A percentile compares a stretch with the other conserved stretches of the same genome.
Evolutionary conservation across 495 filamentous ascomycete species (phyloP).

Genomic region (Bacidia rubella): DNA sequence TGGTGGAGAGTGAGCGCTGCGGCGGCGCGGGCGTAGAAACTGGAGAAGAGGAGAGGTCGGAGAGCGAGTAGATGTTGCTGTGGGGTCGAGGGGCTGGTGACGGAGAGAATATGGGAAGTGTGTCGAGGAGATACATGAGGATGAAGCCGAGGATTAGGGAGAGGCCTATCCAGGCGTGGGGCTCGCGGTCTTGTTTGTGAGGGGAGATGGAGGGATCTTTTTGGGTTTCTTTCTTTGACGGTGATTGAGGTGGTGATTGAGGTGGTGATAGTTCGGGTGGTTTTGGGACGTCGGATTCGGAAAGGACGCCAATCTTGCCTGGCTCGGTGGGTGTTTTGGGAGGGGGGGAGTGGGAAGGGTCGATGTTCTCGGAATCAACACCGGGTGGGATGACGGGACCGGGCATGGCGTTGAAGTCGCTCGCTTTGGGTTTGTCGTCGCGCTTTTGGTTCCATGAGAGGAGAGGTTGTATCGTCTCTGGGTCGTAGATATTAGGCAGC

Average conservation of each 20-base stretch:
- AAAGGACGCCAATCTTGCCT: slow-evolving; percentile 17
- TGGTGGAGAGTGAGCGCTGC: slow-evolving; percentile 51
- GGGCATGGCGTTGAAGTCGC: slow-evolving; percentile 14
- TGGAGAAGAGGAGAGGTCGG: slow-evolving; percentile 19
- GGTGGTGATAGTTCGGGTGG: neutral
- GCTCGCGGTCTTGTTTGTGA: slow-evolving; percentile 26
- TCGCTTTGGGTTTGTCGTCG: slow-evolving; percentile 10
- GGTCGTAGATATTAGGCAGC: neutral
- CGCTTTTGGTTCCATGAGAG: neutral
- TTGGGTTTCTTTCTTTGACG: neutral
- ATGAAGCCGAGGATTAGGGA: slow-evolving; percentile 82
- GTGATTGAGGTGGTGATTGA: slow-evolving; percentile 10
- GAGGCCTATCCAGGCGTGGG: slow-evolving; percentile 68
- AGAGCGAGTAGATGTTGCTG: slow-evolving; percentile 25
- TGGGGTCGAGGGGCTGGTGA: slow-evolving; percentile 30
- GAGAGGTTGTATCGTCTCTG: neutral
- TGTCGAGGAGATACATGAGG: slow-evolving; percentile 94
- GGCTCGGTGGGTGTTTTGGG: slow-evolving; percentile 18
- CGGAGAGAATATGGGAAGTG: slow-evolving; percentile 59
- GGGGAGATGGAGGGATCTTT: neutral
- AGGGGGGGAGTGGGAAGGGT: slow-evolving; percentile 3
- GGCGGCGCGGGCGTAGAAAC: slow-evolving; percentile 21
- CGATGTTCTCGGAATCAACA: slow-evolving; percentile 4
- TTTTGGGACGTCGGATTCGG: slow-evolving; percentile 4
- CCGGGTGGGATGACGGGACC: slow-evolving; percentile 18